Conservation (phyloP, 768 basidiomycete species). For the Kwoniella mangroviensis region DNA sequence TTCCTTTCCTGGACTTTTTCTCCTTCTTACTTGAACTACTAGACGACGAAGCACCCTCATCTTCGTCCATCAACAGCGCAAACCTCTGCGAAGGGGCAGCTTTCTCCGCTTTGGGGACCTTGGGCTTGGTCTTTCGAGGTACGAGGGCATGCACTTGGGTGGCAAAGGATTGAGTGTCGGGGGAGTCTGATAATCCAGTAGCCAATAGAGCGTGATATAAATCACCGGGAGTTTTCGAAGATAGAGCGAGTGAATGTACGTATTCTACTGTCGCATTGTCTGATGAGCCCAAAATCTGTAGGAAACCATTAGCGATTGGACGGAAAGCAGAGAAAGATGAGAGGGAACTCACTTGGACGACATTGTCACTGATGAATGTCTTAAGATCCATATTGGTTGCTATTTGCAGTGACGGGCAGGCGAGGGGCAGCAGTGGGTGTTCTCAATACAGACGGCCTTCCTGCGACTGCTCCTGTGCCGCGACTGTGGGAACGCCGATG, state of each 20-base stretch:
- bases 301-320: background rate
- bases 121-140: slow-evolving; percentile 78
- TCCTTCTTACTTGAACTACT: slow-evolving; percentile 58
- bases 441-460: too few relatives aligned
- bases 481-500: too few relatives aligned
- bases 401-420: background rate
- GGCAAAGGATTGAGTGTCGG: slow-evolving; percentile 80
- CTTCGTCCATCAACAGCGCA: slow-evolving; percentile 81
- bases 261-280: slow-evolving; percentile 84
- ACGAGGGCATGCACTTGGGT: slow-evolving; percentile 74
- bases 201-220: slow-evolving; percentile 76
- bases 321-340: background rate
- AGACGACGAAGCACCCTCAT: slow-evolving; percentile 56
- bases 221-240: slow-evolving; percentile 77
- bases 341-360: slow-evolving; percentile 46
- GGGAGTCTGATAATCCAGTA: slow-evolving; percentile 78
- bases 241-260: slow-evolving; percentile 82
- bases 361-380: slow-evolving; percentile 58
- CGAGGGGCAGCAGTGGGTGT: background rate
- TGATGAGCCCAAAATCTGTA: slow-evolving; percentile 79
- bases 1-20: slow-evolving; percentile 62
- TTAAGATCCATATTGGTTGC: slow-evolving; percentile 42
- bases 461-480: too few relatives aligned
- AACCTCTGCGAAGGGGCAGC: slow-evolving; percentile 69
- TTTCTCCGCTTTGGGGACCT: slow-evolving; percentile 61